Base-by-base conservation (phyloP, 108 stramenopile genomes). In the Seminavis robusta region DNA sequence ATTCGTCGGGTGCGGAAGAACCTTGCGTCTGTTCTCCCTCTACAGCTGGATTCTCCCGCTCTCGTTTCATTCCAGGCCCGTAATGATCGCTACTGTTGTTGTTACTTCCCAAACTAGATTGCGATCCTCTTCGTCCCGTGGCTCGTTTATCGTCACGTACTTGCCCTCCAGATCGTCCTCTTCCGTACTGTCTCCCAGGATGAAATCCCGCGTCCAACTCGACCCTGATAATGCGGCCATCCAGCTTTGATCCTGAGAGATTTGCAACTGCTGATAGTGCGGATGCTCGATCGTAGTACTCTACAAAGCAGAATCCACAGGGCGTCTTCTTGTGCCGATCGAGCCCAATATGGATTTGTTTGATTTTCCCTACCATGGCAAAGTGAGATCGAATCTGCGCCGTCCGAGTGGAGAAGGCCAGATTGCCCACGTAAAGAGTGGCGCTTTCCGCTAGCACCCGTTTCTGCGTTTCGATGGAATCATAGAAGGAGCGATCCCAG, bases 241-340 rank as follows among this genome's bases (percentile, higher is more conserved):
- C 98, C 45, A 95, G 67, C 46, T 88, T 85, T 7, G 91, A 95
- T 13, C 88, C 91, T 40, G 61, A 88, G 64, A 94, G 75, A 57
- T 72, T 70, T 6, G 81, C 56, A 11, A 97, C 72, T 11, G 90
- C 86, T 33, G 59, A 50, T 19, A 90, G 54, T 5, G 91, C 92
- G 74, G 90, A 74, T 30, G 55, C 65, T 29, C 88, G 74, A 55
- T 69, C 50, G 34, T 71, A 51, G 44, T 87, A 98, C 60, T 96
- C 86, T 36, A 97, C 93, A 57, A 98, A 98, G 34, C 86, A 88
- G 73, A 98, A 97, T 6, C 98, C 96, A 52, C 95, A 97, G 11
- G 96, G 98, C 1, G 80, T 91, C 44, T 81, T 84, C 25, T 66
- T 71, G 41, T 72, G 45, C 10, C 91, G 59, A 78, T 98, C 87